phyloP scores from a whole-genome alignment of 768 basidiomycete genomes.

The Podaxis sp. region DNA sequence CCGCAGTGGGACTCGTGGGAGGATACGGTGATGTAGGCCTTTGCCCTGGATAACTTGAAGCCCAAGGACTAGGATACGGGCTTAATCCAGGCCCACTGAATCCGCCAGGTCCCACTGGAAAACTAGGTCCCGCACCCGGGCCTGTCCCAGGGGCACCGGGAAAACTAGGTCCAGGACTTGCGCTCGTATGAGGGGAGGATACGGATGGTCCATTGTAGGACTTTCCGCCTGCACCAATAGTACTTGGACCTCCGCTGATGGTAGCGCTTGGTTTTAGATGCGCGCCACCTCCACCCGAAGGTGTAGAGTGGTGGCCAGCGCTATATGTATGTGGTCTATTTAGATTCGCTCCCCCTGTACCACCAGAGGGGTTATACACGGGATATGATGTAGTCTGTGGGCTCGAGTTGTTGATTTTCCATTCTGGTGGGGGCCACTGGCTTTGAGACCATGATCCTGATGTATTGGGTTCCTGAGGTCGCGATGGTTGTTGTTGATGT shows the following conservation, averaged over 20 bases:
- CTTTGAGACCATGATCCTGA: slow-evolving; percentile 26
- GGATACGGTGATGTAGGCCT: slow-evolving; percentile 4
- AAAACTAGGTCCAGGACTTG: background rate
- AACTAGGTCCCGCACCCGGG: background rate
- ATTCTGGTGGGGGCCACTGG: slow-evolving; percentile 46
- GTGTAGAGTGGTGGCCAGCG: slow-evolving; percentile 19
- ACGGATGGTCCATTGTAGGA: background rate
- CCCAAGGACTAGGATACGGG: background rate
- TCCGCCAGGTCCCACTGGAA: background rate
- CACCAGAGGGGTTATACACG: slow-evolving; percentile 16
- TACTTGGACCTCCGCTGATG: slow-evolving; percentile 15
- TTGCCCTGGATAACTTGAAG: slow-evolving; percentile 5
- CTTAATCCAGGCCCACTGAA: background rate
- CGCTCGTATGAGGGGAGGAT: slow-evolving; percentile 12
- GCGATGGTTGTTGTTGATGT: slow-evolving; percentile 16
- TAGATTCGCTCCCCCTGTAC: slow-evolving; percentile 31
- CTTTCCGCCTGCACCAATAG: background rate
- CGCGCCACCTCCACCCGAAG: slow-evolving; percentile 15
- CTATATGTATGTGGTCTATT: slow-evolving; percentile 32
- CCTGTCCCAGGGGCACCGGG: background rate
- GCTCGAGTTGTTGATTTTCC: slow-evolving; percentile 29
- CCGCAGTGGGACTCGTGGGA: background rate
- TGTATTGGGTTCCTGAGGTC: slow-evolving; percentile 17
- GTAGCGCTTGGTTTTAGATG: slow-evolving; percentile 28
- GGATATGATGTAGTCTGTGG: slow-evolving; percentile 16